Evolutionary conservation across 371 early-diverging fungal species (phyloP).

Genomic region (Sporodiniella umbellata): DNA sequence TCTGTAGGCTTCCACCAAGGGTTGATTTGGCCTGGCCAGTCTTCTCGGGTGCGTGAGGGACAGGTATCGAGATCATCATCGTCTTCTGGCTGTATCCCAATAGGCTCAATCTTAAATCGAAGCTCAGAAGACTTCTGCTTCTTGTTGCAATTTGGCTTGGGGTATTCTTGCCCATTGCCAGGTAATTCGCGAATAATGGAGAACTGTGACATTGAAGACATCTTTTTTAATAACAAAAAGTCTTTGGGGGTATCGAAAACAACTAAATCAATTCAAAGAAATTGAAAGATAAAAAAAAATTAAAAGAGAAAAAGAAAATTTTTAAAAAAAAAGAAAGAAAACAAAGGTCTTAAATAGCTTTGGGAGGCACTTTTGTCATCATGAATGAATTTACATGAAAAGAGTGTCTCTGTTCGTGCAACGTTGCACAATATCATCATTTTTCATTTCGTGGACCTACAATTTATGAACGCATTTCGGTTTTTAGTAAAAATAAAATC

Average conservation of each 20-base stretch:
- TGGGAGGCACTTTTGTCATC: slow-evolving; percentile 1
- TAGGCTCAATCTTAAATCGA: slow-evolving; percentile 38
- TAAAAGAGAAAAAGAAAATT: slow-evolving; percentile 1
- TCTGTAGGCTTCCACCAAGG: slow-evolving; percentile 48
- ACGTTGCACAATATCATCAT: slow-evolving; percentile 19
- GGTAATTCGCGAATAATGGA: slow-evolving; percentile 26
- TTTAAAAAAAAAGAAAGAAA: slow-evolving; percentile 3
- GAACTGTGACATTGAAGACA: slow-evolving; percentile 19
- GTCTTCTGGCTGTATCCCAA: slow-evolving; percentile 39
- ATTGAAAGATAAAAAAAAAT: not conserved
- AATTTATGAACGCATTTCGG: too few species aligned
- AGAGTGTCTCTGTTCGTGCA: slow-evolving; percentile 3
- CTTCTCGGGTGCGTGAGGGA: slow-evolving; percentile 33
- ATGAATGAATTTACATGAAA: slow-evolving; percentile 2
- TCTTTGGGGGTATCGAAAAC: too few species aligned
- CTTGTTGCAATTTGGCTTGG: not conserved
- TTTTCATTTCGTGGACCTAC: not conserved
- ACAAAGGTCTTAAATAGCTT: not conserved
- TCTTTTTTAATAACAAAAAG: slow-evolving; percentile 9
- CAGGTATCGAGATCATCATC: slow-evolving; percentile 45
- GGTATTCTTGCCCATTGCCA: slow-evolving; percentile 9
- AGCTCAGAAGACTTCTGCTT: slow-evolving; percentile 18
- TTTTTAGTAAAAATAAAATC: too few species aligned
- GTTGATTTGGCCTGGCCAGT: slow-evolving; percentile 39
- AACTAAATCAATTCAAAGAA: not conserved